phyloP scores from a whole-genome alignment of 306 rosid species.

The Gastrolobium bilobum region DNA sequence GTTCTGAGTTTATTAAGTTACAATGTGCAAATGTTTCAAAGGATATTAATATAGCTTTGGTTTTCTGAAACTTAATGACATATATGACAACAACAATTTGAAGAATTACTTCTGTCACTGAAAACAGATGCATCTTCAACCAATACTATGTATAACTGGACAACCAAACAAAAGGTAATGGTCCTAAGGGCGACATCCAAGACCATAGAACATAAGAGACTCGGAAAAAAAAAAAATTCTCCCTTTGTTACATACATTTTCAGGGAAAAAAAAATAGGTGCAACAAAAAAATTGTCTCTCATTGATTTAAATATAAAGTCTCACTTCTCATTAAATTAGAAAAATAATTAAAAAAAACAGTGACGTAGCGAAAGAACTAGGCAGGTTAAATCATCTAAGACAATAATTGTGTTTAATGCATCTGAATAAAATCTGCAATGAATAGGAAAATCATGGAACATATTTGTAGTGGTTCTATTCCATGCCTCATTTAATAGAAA shows the following conservation, averaged over 20 bases:
- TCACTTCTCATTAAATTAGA: neutral
- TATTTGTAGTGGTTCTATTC: slow-evolving; percentile 15
- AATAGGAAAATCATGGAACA: too few species aligned
- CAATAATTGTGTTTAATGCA: neutral
- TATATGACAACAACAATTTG: neutral
- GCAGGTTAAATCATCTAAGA: neutral
- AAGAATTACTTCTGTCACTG: slow-evolving; percentile 1
- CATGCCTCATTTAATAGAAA: slow-evolving; percentile 6
- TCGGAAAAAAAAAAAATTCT: neutral
- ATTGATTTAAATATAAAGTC: neutral
- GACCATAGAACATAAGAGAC: neutral
- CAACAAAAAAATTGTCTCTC: neutral
- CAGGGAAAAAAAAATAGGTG: neutral
- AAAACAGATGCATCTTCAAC: slow-evolving; percentile 2
- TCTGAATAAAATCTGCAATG: slow-evolving; percentile 22
- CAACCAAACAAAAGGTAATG: neutral
- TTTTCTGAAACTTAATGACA: neutral
- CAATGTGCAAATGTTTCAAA: neutral
- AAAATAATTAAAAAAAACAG: neutral
- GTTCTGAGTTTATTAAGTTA: neutral
- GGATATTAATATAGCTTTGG: neutral
- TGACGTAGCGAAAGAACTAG: neutral
- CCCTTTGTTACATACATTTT: neutral
- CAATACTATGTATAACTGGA: neutral
- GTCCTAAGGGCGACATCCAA: neutral